Base-by-base conservation (phyloP, 1,139 yeast genomes). In the Taphrina communis region DNA sequence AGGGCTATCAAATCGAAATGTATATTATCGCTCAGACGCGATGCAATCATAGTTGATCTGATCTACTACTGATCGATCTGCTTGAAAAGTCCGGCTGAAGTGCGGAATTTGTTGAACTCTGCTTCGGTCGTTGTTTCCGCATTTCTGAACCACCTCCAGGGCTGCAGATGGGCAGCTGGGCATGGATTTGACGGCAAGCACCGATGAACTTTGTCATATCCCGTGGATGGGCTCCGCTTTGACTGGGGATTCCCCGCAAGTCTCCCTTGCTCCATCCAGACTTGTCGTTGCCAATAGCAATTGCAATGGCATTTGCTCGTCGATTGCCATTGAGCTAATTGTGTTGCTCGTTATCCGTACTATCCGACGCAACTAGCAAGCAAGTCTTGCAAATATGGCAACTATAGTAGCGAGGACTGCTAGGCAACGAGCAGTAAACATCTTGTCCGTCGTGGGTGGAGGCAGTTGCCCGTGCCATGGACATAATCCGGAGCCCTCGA, bases 391-490 rank as follows among this genome's bases (percentile, higher is more conserved):
- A n/a, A 50, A 21, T 38, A 63, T 63, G 67, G 67, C 67, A 11
- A 63, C 67, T 21, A 55, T 63, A 51, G 44, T 63, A 21, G 67
- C 67, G 6, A 50, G 67, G 31, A 63, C 67, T 14, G 61, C 67
- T 35, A 42, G 59, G 25, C 61, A 56, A 42, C 35, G 67, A 14
- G 67, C 67, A 35, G 59, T 63, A 21, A 63, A 63, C 55, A 44
- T 63, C n/a, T 39, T 63, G 25, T 63, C 67, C n/a, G 59, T 53
- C 48, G 61, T 63, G 14, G 67, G 67, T 31, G 59, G 59, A 14
- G 61, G 59, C 48, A 63, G 67, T 41, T 63, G 67, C 31, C 67
- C 67, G 11, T 63, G 67, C 39, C 67, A 63, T 21, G 67, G 67
- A 51, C 53, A 56, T 39, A 48, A 55, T 19, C 56, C 67, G 7